Evolutionary conservation across 129 eudicot genomes (phyloP).

Genomic region (Centrapalus pauciflorus): DNA sequence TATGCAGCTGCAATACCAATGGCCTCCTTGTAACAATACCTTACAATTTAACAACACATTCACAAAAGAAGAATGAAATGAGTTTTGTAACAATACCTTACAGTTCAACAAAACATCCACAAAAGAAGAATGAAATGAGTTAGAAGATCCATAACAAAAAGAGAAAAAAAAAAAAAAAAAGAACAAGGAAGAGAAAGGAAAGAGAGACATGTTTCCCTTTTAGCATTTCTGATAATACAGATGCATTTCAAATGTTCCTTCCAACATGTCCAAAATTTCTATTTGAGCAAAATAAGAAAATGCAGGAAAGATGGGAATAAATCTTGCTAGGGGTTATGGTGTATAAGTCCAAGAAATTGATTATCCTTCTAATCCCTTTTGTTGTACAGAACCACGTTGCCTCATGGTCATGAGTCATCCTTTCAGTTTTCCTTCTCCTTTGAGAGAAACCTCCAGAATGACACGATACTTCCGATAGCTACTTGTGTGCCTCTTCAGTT

Average conservation of each 20-base stretch:
- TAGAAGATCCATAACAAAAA: slow-evolving; percentile 2
- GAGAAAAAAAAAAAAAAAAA: background rate
- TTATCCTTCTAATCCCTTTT: background rate
- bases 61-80: too few species aligned
- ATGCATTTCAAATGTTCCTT: background rate
- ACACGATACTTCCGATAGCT: background rate
- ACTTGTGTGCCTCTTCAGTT: background rate
- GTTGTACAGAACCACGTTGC: background rate
- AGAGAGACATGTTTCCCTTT: background rate
- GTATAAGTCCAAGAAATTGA: too few species aligned
- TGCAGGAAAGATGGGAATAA: background rate
- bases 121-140: slow-evolving; percentile 4
- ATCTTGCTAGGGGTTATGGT: too few species aligned
- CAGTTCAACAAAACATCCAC: slow-evolving; percentile 11
- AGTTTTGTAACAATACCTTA: slow-evolving; percentile 95
- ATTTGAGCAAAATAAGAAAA: background rate
- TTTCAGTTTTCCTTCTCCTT: background rate
- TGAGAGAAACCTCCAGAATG: background rate
- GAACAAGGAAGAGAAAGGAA: background rate
- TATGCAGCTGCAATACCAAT: slow-evolving; percentile 91
- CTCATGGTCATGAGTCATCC: background rate
- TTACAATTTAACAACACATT: slow-evolving; percentile 14
- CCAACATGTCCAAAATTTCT: background rate
- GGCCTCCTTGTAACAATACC: slow-evolving; percentile 99
- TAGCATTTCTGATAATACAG: background rate